A percentile compares a stretch with the other conserved stretches of the same genome.
These are phyloP conservation scores for Geotrichum citri-aurantii DNA, from an alignment of 1,139 yeast species.

Conservation along the genomic window DNA sequence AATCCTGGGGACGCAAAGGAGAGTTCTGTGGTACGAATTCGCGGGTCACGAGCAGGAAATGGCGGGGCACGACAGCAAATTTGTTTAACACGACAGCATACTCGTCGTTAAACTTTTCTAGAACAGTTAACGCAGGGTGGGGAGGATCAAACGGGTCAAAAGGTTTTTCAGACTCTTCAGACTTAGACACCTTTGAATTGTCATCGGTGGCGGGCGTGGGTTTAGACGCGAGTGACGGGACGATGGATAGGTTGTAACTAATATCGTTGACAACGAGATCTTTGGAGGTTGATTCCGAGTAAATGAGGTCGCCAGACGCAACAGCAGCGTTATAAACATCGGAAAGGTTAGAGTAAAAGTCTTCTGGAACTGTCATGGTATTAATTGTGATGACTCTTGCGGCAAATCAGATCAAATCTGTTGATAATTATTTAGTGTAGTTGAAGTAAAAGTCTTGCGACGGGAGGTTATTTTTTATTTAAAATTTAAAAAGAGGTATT, in stretches of 20 bases:
- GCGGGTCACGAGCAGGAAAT: conserved; percentile 70
- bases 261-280: conserved; percentile 31
- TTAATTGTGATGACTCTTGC: not conserved
- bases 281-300: conserved; percentile 28
- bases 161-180: conserved; percentile 32
- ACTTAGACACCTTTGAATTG: conserved; percentile 18
- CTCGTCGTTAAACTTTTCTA: conserved; percentile 49
- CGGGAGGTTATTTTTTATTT: no score
- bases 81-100: conserved; percentile 73
- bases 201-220: conserved; percentile 36
- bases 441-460: not conserved
- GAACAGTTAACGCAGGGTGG: conserved; percentile 66
- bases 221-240: conserved; percentile 51
- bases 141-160: conserved; percentile 75
- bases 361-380: conserved; percentile 3
- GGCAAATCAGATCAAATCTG: not conserved
- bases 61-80: conserved; percentile 76
- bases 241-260: conserved; percentile 39
- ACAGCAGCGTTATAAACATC: conserved; percentile 35
- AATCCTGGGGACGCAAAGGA: conserved; percentile 64
- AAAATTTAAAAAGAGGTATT: no score
- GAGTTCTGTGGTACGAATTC: conserved; percentile 65
- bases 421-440: not conserved
- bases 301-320: conserved; percentile 31
- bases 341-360: conserved; percentile 24